Conservation (phyloP, 2,329 filamentous ascomycete species). For the Apiospora hydei region DNA sequence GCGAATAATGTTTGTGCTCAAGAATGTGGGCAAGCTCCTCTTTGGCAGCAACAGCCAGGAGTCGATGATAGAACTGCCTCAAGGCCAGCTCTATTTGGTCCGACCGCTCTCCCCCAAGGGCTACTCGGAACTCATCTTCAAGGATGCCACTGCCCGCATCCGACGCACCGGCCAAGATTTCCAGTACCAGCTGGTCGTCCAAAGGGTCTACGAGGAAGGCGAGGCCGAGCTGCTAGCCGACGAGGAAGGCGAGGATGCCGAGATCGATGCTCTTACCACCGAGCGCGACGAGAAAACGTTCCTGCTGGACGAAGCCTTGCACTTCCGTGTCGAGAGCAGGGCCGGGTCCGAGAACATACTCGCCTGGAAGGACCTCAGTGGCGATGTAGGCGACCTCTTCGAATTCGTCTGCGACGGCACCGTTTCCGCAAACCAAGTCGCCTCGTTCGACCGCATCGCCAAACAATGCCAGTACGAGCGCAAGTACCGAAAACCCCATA, state of each 20-base stretch:
- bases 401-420: conserved; percentile 93
- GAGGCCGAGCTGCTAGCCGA: conserved; percentile 91
- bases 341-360: conserved; percentile 84
- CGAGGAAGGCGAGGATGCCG: conserved; percentile 84
- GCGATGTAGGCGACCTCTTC: conserved; percentile 93
- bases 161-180: conserved; percentile 93
- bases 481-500: conserved; percentile 83
- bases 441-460: conserved; percentile 82
- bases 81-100: conserved; percentile 97
- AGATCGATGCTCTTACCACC: conserved; percentile 72
- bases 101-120: conserved; percentile 94
- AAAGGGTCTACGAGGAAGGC: conserved; percentile 96
- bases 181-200: conserved; percentile 96
- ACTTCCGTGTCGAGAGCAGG: conserved; percentile 84
- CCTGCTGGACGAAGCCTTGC: conserved; percentile 88
- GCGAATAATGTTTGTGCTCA: conserved; percentile 25
- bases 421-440: conserved; percentile 73
- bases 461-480: conserved; percentile 97
- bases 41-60: conserved; percentile 90
- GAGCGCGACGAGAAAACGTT: conserved; percentile 99
- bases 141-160: conserved; percentile 91
- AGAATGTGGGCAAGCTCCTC: conserved; percentile 85
- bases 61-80: conserved; percentile 90
- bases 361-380: conserved; percentile 94
- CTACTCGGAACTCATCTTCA: conserved; percentile 98